Percentiles rank a stretch among this genome's conserved stretches.
phyloP scores from a whole-genome alignment of 352 stramenopile species.

The Phytophthora lateralis region DNA sequence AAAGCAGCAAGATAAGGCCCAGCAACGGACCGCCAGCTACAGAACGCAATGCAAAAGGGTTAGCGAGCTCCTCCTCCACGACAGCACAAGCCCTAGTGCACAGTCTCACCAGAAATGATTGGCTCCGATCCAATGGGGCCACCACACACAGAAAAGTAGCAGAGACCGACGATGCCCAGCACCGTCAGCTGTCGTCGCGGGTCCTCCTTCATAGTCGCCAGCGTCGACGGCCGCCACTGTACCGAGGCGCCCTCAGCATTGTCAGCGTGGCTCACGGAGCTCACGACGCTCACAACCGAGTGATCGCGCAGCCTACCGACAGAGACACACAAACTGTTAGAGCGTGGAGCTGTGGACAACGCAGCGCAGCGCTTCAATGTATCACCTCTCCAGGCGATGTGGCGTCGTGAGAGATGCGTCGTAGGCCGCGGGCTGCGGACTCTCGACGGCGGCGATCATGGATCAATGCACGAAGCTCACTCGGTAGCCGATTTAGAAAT shows the following conservation, averaged over 20 bases:
- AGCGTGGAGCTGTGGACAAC: background rate
- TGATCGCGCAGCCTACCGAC: constrained; percentile 20
- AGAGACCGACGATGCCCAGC: constrained; percentile 50
- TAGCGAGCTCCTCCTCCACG: too few species aligned
- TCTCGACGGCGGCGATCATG: constrained; percentile 20
- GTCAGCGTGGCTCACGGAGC: constrained; percentile 18
- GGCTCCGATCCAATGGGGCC: constrained; percentile 48
- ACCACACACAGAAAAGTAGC: constrained; percentile 58
- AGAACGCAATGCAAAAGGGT: background rate
- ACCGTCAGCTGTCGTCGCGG: constrained; percentile 47
- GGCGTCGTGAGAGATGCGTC: constrained; percentile 36
- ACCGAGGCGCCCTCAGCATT: constrained; percentile 14
- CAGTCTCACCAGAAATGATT: constrained; percentile 43
- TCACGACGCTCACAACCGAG: constrained; percentile 26
- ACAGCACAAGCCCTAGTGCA: background rate
- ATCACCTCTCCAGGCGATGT: constrained; percentile 41
- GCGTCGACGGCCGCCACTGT: constrained; percentile 34
- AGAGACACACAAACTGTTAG: background rate
- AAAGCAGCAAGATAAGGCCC: constrained; percentile 83
- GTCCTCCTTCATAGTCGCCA: constrained; percentile 44
- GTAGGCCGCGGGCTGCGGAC: constrained; percentile 31
- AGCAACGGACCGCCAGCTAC: constrained; percentile 60
- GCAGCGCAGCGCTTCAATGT: constrained; percentile 3
- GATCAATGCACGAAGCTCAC: background rate
- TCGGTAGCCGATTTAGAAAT: constrained; percentile 22